Evolutionary conservation across 1,284 basidiomycete species (phyloP).

Genomic region (Cutaneotrichosporon sp.): DNA sequence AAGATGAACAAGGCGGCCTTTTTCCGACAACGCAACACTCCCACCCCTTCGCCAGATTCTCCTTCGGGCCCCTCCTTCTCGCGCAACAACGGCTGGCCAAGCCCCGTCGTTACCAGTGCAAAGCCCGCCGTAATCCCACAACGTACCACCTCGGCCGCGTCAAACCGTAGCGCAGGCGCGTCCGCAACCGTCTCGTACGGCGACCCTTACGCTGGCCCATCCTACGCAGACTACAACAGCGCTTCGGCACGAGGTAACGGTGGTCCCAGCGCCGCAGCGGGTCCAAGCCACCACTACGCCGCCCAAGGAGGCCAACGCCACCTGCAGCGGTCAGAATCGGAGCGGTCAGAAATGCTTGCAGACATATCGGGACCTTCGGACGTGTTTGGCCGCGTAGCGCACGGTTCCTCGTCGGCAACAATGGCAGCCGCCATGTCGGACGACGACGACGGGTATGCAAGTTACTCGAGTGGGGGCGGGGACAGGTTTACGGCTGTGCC

Average conservation of each 20-base stretch:
- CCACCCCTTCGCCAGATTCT: not conserved
- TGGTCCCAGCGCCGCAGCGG: not conserved
- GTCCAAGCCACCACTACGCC: not conserved
- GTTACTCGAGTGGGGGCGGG: too few relatives aligned
- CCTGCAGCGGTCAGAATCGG: too few relatives aligned
- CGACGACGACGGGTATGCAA: not conserved
- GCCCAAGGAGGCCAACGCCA: not conserved
- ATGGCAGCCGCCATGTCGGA: too few relatives aligned
- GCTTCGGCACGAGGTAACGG: too few relatives aligned
- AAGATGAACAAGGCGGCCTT: constrained; percentile 39
- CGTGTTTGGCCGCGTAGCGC: too few relatives aligned
- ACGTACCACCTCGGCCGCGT: not conserved
- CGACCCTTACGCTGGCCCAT: too few relatives aligned
- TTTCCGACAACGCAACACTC: constrained; percentile 21
- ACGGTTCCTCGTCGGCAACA: not conserved
- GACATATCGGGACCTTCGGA: too few relatives aligned
- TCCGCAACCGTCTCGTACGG: too few relatives aligned
- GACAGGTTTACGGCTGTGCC: constrained; percentile 5
- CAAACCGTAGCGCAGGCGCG: not conserved
- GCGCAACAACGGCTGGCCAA: not conserved
- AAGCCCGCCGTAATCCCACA: not conserved
- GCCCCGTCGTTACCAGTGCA: not conserved
- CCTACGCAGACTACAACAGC: not conserved
- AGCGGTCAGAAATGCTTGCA: too few relatives aligned
- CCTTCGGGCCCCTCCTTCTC: not conserved